Conservation (phyloP, 75 land plant genomes). For the Gnetum montanum region DNA sequence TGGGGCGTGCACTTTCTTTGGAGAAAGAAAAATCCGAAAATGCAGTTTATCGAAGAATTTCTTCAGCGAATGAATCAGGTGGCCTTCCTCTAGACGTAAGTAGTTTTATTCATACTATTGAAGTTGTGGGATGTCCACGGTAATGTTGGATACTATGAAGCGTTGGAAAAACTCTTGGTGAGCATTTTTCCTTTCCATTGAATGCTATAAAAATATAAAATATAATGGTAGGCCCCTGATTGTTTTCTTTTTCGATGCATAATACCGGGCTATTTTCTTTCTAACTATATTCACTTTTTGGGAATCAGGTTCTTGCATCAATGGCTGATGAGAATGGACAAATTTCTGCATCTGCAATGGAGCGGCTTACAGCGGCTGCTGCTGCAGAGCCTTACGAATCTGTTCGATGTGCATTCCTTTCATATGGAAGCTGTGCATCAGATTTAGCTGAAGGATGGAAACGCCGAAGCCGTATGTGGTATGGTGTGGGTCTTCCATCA, state of each 20-base stretch:
- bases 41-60: conserved; percentile 18
- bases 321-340: conserved; percentile 97
- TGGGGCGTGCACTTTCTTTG: conserved; percentile 18
- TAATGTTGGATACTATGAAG: no score
- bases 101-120: background rate
- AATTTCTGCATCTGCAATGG: conserved; percentile 81
- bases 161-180: no score
- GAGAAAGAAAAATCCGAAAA: conserved; percentile 29
- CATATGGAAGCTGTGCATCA: conserved; percentile 81
- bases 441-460: conserved; percentile 98
- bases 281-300: no score
- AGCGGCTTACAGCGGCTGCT: conserved; percentile 90
- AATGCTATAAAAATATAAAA: no score
- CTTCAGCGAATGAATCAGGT: conserved; percentile 36
- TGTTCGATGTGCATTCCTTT: conserved; percentile 93
- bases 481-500: conserved; percentile 84
- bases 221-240: no score
- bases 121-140: no score
- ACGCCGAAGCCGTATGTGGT: conserved; percentile 88
- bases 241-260: background rate
- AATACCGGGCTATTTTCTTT: no score
- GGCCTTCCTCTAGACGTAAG: conserved; percentile 79
- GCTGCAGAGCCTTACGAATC: conserved; percentile 99
- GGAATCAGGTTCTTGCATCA: conserved; percentile 73
- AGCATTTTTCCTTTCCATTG: no score